A percentile compares a stretch with the other conserved stretches of the same genome.
phyloP scores from a whole-genome alignment of 257 asterid species.

The Scutellaria baicalensis region DNA sequence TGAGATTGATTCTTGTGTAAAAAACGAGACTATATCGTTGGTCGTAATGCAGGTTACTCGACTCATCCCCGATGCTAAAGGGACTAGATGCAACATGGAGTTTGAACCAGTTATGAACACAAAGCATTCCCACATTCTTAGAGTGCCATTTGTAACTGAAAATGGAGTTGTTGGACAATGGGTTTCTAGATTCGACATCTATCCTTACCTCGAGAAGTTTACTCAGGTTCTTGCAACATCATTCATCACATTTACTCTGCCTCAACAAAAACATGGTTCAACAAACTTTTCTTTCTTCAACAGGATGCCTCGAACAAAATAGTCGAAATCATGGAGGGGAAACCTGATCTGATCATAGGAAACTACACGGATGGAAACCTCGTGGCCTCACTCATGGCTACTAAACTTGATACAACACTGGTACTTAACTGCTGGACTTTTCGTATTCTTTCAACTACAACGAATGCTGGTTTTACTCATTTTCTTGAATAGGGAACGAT shows the following conservation, averaged over 20 bases:
- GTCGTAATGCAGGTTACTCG: slow-evolving; percentile 60
- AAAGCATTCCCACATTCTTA: slow-evolving; percentile 79
- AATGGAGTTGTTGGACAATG: slow-evolving; percentile 67
- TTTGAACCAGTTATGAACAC: slow-evolving; percentile 69
- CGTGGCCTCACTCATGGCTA: slow-evolving; percentile 92
- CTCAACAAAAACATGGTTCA: neutral
- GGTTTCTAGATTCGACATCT: slow-evolving; percentile 83
- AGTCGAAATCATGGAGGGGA: slow-evolving; percentile 75
- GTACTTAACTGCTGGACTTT: slow-evolving; percentile 23
- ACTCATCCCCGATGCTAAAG: slow-evolving; percentile 83
- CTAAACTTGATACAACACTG: slow-evolving; percentile 82
- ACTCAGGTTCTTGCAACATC: slow-evolving; percentile 41
- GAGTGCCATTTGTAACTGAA: slow-evolving; percentile 82
- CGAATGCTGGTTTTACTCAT: slow-evolving; percentile 1
- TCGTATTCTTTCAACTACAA: neutral
- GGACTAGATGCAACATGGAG: slow-evolving; percentile 76
- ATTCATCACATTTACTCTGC: too few species aligned
- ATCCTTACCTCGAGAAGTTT: slow-evolving; percentile 82
- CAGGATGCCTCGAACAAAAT: slow-evolving; percentile 70
- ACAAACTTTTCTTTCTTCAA: neutral
- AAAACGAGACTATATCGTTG: neutral
- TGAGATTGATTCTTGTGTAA: too few species aligned
- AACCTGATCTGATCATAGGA: slow-evolving; percentile 82
- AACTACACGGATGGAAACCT: slow-evolving; percentile 90
- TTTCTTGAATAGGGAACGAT: slow-evolving; percentile 59